A percentile compares a stretch with the other conserved stretches of the same genome.
Conservation (phyloP, 129 eudicot species). For the Tagetes erecta region DNA sequence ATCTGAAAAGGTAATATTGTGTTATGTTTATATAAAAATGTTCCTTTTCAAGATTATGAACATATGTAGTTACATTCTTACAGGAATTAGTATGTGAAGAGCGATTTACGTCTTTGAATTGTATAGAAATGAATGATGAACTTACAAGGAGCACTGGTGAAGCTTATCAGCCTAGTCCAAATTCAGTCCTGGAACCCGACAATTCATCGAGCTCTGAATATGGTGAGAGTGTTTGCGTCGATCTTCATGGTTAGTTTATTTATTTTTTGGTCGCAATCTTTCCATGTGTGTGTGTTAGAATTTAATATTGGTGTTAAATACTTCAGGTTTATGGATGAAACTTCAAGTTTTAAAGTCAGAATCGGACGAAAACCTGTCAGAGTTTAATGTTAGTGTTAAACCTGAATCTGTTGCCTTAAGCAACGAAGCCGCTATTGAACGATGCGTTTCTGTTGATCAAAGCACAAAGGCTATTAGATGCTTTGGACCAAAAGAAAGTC, state of each 20-base stretch:
- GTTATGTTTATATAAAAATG: background rate
- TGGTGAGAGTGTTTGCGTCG: constrained; percentile 31
- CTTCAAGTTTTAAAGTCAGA: constrained; percentile 53
- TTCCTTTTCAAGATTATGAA: background rate
- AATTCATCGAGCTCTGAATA: constrained; percentile 34
- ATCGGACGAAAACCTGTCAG: constrained; percentile 48
- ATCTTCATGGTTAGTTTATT: constrained; percentile 44
- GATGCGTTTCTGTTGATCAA: constrained; percentile 31
- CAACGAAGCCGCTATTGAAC: constrained; percentile 41
- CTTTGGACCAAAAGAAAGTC: constrained; percentile 43
- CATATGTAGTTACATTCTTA: constrained; percentile 5
- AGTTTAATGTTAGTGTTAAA: constrained; percentile 24
- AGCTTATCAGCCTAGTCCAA: constrained; percentile 57
- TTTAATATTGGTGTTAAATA: constrained; percentile 14
- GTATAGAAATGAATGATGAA: constrained; percentile 28
- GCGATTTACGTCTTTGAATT: constrained; percentile 22
- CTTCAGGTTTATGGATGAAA: constrained; percentile 50
- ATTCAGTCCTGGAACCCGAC: constrained; percentile 64
- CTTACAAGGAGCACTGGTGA: constrained; percentile 34
- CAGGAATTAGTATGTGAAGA: constrained; percentile 45
- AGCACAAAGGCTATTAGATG: constrained; percentile 27
- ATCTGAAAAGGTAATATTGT: constrained; percentile 31
- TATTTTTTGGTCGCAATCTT: background rate
- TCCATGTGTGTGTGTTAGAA: background rate
- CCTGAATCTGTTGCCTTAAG: constrained; percentile 44